Evolutionary conservation across 2,329 filamentous ascomycete genomes (phyloP), one percentile per base, ranked within the genome.

Genomic region (Sclerotiophoma versabilis): DNA sequence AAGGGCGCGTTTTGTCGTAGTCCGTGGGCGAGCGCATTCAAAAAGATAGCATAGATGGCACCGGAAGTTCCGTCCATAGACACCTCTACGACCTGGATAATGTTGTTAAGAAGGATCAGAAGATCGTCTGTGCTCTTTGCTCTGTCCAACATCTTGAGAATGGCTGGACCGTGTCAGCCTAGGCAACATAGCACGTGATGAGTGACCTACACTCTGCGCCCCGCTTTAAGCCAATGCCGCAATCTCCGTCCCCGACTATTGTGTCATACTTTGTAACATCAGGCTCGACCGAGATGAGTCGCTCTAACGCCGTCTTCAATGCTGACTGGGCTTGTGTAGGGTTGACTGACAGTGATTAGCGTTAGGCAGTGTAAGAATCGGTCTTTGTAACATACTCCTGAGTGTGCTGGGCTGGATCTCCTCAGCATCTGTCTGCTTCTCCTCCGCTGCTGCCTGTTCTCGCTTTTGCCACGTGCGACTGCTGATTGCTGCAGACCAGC

Each of bases 241-340:
- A 96, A 75, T 96, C 92, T 39, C 92, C 92, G 70, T 96, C 92
- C 34, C 92, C 92, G 20, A 96, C 91, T 11, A 95, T 85, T 0
- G 91, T 96, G 69, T 90, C 88, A 68, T 83, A 90, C 49, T 78
- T 82, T 10, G 88, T 90, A 49, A 90, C 79, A 34, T 87, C 81
- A 8, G 85, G 82, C 66, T 91, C 88, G 1, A 82, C 87, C 0
- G 79, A 81, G 58, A 91, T 83, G 12, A 92, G 77, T 29, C 79
- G 80, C 42, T 88, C 77, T 14, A 92, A 78, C 15, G 80, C 87
- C 26, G 78, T 76, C 33, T 75, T 79, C 33, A 89, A 77, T 20
- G 79, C 80, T 45, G 79, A 81, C 59, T 81, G 83, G 20, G 83
- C 79, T 3, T 73, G 62, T 14, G 63, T 66, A 11, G 80, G 75